Base-by-base conservation (phyloP, 2,329 filamentous ascomycete species). In the Alternaria sp. region DNA sequence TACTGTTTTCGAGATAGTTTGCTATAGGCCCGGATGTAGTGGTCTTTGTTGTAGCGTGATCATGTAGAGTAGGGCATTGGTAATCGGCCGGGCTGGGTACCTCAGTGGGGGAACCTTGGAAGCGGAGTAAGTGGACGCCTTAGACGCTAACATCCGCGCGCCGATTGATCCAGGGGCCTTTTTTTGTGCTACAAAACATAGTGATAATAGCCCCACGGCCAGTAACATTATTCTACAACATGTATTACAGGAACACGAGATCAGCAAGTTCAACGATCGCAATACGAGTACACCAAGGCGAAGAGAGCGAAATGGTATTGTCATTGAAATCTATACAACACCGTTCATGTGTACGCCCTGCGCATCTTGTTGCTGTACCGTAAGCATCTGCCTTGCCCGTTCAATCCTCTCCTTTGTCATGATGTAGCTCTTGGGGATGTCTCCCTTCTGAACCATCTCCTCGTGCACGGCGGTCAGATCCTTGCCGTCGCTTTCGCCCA, bases 361-460 rank as follows among this genome's bases (percentile, higher is more conserved):
- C 36, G 63, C 54, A 45, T 80, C 78, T 61, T 79, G 76, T 47
- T 75, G 73, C 56, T 68, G 69, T n/a, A 81, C 78, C 1, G 77
- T 79, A 12, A 77, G 72, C 61, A 73, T 66, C 17, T 47, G 32
- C 49, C 77, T 72, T 26, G 75, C 77, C 50, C 67, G 69, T 10
- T 67, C 65, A 12, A 81, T 73, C 56, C 80, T 71, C 57, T 81
- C 77, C 58, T 75, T 67, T 1, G 74, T 77, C 57, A 82, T 68
- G 2, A 82, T 36, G 63, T 82, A 82, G 17, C 70, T 75, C 57
- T 68, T 70, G 6, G 81, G 81, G 19, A 82, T 62, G 51, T 77
- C 71, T 1, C 76, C 79, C 30, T 69, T 66, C 46, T 73, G 49
- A 6, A 81, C 74, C 73, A 81, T 76, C 26, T 66, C 62, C 45